Evolutionary conservation across 805 yeast species (phyloP).

Genomic region (Zygosaccharomyces siamensis): DNA sequence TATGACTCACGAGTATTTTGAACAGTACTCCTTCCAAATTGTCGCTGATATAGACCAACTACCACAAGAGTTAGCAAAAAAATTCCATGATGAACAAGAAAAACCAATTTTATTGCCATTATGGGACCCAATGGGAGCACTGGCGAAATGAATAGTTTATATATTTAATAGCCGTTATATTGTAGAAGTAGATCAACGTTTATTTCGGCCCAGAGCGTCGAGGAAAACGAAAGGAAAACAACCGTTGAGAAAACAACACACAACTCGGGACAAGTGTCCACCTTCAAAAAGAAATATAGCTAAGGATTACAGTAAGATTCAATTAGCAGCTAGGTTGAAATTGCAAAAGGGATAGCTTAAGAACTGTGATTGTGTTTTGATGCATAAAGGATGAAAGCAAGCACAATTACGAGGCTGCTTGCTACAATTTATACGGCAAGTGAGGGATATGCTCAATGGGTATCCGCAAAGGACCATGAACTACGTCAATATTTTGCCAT

Average conservation of each 20-base stretch:
- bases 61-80: constrained; percentile 37
- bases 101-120: constrained; percentile 59
- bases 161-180: background rate
- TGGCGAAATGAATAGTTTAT: constrained; percentile 38
- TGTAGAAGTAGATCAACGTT: background rate
- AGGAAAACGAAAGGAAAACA: constrained; percentile 1
- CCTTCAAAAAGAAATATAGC: background rate
- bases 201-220: background rate
- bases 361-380: background rate
- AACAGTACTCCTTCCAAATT: constrained; percentile 69
- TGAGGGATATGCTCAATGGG: constrained; percentile 11
- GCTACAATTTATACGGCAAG: constrained; percentile 3
- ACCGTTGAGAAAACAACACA: constrained; percentile 3
- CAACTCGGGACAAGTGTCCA: background rate
- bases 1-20: constrained; percentile 70
- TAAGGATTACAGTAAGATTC: background rate
- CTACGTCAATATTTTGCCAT: constrained; percentile 56
- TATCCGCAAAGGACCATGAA: constrained; percentile 47
- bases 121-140: constrained; percentile 78
- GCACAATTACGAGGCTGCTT: constrained; percentile 5
- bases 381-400: constrained; percentile 9
- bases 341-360: background rate
- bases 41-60: constrained; percentile 54
- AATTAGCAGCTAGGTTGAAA: background rate
- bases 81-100: constrained; percentile 38